These are phyloP conservation scores for Lenwebbia sp. DNA, from an alignment of 345 rosid species.

Conservation along the genomic window DNA sequence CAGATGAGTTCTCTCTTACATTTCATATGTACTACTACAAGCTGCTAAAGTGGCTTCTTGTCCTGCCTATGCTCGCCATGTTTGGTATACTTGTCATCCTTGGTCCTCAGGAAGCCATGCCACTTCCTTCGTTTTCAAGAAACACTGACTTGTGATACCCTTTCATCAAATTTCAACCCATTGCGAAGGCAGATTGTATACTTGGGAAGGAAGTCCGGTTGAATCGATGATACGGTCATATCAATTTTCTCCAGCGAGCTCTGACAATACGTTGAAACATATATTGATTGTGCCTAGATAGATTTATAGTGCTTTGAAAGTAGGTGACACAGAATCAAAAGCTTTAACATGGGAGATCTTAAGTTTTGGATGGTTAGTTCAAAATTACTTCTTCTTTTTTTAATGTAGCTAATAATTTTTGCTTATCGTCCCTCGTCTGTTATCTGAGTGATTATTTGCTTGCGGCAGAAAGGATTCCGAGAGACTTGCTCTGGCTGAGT, in stretches of 20 bases:
- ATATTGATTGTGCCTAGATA: background rate
- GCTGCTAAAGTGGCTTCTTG: slow-evolving; percentile 94
- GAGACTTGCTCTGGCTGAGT: background rate
- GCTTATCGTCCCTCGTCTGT: background rate
- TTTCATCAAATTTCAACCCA: background rate
- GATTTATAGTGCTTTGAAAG: background rate
- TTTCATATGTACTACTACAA: slow-evolving; percentile 97
- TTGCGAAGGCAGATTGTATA: background rate
- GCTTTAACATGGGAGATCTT: background rate
- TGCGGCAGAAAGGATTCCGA: background rate
- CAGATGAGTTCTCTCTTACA: slow-evolving; percentile 92
- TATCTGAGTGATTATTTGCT: background rate
- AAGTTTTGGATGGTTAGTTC: background rate
- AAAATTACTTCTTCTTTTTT: background rate
- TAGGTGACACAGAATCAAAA: background rate
- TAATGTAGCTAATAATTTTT: background rate
- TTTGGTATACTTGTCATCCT: slow-evolving; percentile 78
- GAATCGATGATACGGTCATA: background rate
- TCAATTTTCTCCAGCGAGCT: background rate
- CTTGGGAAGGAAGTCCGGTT: background rate
- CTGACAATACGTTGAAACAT: background rate
- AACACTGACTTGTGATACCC: slow-evolving; percentile 56
- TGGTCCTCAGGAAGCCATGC: slow-evolving; percentile 84
- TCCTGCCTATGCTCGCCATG: slow-evolving; percentile 97
- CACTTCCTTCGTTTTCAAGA: slow-evolving; percentile 88